Evolutionary conservation across 1,284 basidiomycete genomes (phyloP).

Genomic region (Trichosporon sp.): DNA sequence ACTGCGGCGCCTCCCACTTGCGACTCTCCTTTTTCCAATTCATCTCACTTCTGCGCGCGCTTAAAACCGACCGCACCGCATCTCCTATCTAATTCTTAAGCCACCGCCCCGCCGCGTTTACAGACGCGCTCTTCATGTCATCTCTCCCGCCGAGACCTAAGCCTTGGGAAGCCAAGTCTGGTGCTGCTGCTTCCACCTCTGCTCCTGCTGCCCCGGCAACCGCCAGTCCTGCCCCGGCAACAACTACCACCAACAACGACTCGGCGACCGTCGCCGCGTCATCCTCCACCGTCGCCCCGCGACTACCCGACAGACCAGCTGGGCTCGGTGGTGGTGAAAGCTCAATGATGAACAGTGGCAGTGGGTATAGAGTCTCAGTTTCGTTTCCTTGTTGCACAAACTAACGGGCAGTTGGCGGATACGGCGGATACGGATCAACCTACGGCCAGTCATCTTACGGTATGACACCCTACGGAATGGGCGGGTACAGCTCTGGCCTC

Average conservation of each 20-base stretch:
- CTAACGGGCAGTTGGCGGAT: not conserved
- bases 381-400: not conserved
- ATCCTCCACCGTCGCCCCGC: constrained; percentile 27
- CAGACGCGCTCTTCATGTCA: constrained; percentile 23
- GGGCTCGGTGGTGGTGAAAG: constrained; percentile 21
- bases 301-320: constrained; percentile 36
- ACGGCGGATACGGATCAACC: constrained; percentile 8
- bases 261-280: constrained; percentile 24
- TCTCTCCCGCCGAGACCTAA: constrained; percentile 40
- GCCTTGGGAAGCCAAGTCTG: constrained; percentile 36
- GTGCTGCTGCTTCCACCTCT: constrained; percentile 17
- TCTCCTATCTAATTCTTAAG: no score
- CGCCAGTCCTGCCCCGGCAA: constrained; percentile 23
- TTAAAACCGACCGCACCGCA: no score
- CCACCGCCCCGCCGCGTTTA: not conserved
- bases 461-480: constrained; percentile 19
- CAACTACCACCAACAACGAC: constrained; percentile 16
- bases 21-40: not conserved
- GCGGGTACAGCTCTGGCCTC: constrained; percentile 4
- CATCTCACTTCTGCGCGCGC: no score
- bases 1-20: not conserved
- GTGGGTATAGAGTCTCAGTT: not conserved
- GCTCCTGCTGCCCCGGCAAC: constrained; percentile 8
- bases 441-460: constrained; percentile 24
- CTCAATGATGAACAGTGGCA: constrained; percentile 5